Evolutionary conservation across 139 green algal species (phyloP).

Genomic region (Diplosphaera chodatii): DNA sequence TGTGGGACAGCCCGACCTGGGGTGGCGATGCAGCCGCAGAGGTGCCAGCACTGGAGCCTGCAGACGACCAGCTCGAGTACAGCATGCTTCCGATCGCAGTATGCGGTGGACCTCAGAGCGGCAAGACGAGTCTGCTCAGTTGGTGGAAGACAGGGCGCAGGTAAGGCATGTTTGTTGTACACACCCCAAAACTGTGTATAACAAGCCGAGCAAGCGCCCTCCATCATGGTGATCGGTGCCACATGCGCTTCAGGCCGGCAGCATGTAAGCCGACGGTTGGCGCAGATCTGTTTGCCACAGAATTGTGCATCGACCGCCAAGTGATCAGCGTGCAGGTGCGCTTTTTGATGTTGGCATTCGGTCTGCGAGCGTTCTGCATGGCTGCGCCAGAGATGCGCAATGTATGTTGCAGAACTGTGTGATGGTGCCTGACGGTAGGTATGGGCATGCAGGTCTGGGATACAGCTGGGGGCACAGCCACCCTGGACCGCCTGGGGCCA

Average conservation of each 20-base stretch:
- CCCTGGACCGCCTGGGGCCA: background rate
- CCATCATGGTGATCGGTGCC: no score
- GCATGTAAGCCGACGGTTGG: background rate
- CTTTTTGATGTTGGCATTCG: no score
- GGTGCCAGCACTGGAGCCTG: background rate
- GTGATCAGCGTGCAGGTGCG: background rate
- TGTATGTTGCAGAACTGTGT: no score
- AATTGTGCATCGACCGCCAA: background rate
- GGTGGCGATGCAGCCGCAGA: no score
- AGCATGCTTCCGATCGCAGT: background rate
- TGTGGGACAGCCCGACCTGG: no score
- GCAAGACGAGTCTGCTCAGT: background rate
- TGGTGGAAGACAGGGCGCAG: background rate
- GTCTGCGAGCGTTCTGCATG: no score
- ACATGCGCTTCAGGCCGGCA: background rate
- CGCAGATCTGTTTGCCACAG: background rate
- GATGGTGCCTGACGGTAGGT: no score
- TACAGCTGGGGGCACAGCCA: background rate
- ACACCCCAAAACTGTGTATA: no score
- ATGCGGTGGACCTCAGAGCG: background rate
- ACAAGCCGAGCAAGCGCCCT: no score
- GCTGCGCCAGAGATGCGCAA: no score
- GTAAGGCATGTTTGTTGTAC: background rate
- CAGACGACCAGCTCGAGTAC: background rate
- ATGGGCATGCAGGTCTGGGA: background rate